These are phyloP conservation scores for Ogataea polymorpha DNA, from an alignment of 805 yeast genomes.

Conservation along the genomic window DNA sequence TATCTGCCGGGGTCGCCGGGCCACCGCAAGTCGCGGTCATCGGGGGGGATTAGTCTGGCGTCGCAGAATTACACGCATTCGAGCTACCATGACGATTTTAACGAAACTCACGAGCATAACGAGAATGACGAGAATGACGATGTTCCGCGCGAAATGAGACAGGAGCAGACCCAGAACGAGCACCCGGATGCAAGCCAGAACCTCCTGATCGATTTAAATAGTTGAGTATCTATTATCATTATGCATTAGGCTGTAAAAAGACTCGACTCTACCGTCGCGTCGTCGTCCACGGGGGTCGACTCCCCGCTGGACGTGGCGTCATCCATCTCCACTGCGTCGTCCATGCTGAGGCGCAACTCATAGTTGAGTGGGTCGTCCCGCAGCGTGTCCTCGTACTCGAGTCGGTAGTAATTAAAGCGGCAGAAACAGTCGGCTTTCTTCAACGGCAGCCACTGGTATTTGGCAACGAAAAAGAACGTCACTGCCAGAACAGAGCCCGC, in stretches of 20 bases:
- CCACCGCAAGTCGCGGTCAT: slow-evolving; percentile 12
- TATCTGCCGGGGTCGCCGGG: slow-evolving; percentile 11
- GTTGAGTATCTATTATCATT: slow-evolving; percentile 7
- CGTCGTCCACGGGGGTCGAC: slow-evolving; percentile 23
- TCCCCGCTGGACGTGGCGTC: slow-evolving; percentile 21
- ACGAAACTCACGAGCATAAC: neutral
- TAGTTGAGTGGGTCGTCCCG: slow-evolving; percentile 34
- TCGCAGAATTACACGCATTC: slow-evolving; percentile 6
- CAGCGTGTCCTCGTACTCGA: slow-evolving; percentile 34
- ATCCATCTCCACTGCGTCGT: slow-evolving; percentile 16
- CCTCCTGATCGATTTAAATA: slow-evolving; percentile 4
- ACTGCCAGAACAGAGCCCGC: slow-evolving; percentile 82
- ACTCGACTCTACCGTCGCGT: slow-evolving; percentile 19
- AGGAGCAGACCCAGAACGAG: neutral
- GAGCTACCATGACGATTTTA: slow-evolving; percentile 3
- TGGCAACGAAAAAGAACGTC: slow-evolving; percentile 65
- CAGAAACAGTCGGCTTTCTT: slow-evolving; percentile 51
- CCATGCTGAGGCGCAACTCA: slow-evolving; percentile 9
- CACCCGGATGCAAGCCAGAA: neutral
- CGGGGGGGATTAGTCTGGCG: slow-evolving; percentile 9
- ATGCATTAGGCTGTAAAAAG: slow-evolving; percentile 16
- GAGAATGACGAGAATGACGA: neutral
- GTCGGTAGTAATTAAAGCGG: slow-evolving; percentile 61
- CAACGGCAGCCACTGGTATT: slow-evolving; percentile 62
- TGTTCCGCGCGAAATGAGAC: neutral